Evolutionary conservation across 352 stramenopile genomes (phyloP), one percentile per base, ranked within the genome.

Genomic region (Phytophthora pisi): DNA sequence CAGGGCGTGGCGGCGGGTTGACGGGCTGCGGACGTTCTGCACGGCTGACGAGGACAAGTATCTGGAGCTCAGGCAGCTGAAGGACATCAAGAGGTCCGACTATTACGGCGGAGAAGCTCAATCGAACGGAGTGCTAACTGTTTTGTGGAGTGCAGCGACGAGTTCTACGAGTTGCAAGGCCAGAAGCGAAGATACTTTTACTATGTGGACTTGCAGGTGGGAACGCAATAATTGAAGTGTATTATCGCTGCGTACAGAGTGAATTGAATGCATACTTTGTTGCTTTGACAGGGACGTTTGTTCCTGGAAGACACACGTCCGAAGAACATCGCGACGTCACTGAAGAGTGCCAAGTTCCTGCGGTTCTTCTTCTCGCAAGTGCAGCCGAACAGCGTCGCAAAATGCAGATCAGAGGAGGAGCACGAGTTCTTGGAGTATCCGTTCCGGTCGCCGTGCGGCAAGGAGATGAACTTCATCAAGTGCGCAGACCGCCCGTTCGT

Each of bases 381-480:
- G 16, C 82, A 72, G 34, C 68, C 60, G 2, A 91, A 93, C 57
- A 54, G 16, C 0, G 28, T 69, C 2, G 55, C 30, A 4, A 49
- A 59, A 9, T 59, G 34, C 26, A 70, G 74, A 2, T 64, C 51
- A 4, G 40, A 60, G n/a, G 61, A 82, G 4, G 61, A 74, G 42
- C 66, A 68, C 13, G 51, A 67, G 13, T 86, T 92, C 42, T 64
- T 89, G 11, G 86, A 93, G 57, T 94, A 94, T 31, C 79, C 81
- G 6, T 93, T 77, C 53, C 74, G 75, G 13, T 95, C 87, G 1
- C 87, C 87, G 5, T 95, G 87, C 31, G 87, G 87, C 20, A 89
- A 89, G 40, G 87, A 95, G 65, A 92, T 91, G 78, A 95, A 95
- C 64, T 93, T 89, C 60, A 93, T 95, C 76, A 95, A 95, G 68